Evolutionary conservation across 2,329 filamentous ascomycete genomes (phyloP), one percentile per base, ranked within the genome.

Genomic region (Magnaporthiopsis incrustans): DNA sequence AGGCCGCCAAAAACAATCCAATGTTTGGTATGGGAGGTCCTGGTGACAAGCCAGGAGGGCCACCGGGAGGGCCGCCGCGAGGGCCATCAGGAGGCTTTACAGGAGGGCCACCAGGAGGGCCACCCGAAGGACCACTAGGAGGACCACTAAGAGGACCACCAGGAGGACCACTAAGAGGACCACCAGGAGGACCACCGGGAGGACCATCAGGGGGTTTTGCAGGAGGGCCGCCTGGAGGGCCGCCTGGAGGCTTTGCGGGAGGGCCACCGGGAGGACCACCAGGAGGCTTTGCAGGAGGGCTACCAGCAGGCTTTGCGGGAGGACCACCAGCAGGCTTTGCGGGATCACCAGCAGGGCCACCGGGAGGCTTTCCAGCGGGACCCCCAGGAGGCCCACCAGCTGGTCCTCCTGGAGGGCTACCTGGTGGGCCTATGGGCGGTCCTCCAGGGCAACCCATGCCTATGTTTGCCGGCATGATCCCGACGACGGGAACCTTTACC

Each of bases 381-480:
- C 27, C 27, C 3, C 27, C 3, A 62, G 61, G 25, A 61, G 64
- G 12, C 64, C 63, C n/a, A 26, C 61, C 27, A 30, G 68, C 66
- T 62, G 66, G 57, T 11, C 27, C 27, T 11, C 27, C 27, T 30
- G 27, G 27, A 30, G 27, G 27, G 27, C 27, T 5, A 30, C 27
- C 27, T 30, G 27, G 27, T 10, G 44, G 44, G 44, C 67, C 27
- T 12, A n/a, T 22, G 15, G 60, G 63, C 2, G 65, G 65, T 22
- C 69, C 67, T 26, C 57, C 62, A 5, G 74, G 73, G 8, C 72
- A 73, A 26, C 78, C 78, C 0, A 77, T 79, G 2, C 78, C 79
- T 3, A 76, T 76, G 66, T 86, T 86, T 65, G 77, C 80, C 1
- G 84, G 84, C 14, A 83, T 86, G 72, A 77, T 86, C 66, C 84